Percentiles rank a stretch among this genome's conserved stretches.
These are phyloP conservation scores for Solanum rostratum DNA, from an alignment of 257 asterid species.

Conservation along the genomic window DNA sequence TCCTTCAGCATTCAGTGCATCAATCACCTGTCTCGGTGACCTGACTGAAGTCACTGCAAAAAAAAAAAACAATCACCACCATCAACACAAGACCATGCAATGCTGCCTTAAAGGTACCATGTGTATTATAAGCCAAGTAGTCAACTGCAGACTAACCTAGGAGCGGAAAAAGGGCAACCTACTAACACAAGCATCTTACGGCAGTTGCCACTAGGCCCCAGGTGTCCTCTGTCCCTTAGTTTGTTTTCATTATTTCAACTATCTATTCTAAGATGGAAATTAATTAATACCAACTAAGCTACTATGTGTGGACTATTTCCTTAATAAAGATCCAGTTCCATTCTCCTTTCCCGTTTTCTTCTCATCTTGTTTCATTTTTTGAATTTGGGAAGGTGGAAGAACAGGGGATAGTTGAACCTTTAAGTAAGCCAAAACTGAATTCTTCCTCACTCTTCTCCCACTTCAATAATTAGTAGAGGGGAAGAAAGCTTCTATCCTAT, in stretches of 20 bases:
- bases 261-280: background rate
- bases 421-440: background rate
- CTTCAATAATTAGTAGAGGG: background rate
- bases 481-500: background rate
- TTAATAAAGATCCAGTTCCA: background rate
- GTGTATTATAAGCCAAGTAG: background rate
- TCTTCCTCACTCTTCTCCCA: background rate
- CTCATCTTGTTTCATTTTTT: background rate
- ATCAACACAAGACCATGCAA: background rate
- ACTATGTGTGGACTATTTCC: background rate
- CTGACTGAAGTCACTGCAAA: constrained; percentile 68
- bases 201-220: background rate
- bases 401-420: background rate
- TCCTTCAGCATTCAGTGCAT: constrained; percentile 88
- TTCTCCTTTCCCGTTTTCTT: background rate
- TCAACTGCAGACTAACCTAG: background rate
- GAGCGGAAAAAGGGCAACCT: background rate
- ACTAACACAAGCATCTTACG: background rate
- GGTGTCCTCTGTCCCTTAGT: background rate
- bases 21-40: constrained; percentile 90
- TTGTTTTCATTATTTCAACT: background rate
- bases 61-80: background rate
- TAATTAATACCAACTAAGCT: background rate
- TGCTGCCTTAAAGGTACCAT: background rate
- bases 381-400: background rate